phyloP scores from a whole-genome alignment of 768 basidiomycete genomes.

The Termitomyces sp. region DNA sequence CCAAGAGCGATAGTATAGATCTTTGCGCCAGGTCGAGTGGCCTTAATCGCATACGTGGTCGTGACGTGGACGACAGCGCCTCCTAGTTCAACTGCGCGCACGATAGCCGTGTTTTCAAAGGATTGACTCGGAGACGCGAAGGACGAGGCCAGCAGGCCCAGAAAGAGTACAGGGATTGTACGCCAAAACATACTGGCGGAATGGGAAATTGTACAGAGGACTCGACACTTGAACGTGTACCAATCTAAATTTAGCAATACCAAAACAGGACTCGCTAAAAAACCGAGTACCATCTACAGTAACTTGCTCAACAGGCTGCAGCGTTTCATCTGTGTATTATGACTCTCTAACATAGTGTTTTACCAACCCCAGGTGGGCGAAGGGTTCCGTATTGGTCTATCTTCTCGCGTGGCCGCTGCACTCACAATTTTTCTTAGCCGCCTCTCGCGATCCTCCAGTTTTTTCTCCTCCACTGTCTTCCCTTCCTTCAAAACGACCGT shows the following conservation, averaged over 20 bases:
- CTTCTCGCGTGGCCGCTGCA: conserved; percentile 73
- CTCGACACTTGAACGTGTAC: conserved; percentile 27
- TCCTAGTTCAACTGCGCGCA: conserved; percentile 84
- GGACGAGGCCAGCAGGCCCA: conserved; percentile 32
- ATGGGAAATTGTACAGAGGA: conserved; percentile 18
- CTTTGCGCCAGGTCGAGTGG: conserved; percentile 52
- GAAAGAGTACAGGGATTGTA: conserved; percentile 40
- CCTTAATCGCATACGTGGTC: conserved; percentile 82
- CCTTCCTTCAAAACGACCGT: conserved; percentile 78
- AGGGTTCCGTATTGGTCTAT: conserved; percentile 72
- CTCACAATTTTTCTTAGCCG: conserved; percentile 76
- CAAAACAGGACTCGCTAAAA: not conserved
- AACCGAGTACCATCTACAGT: not conserved
- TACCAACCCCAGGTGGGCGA: conserved; percentile 78
- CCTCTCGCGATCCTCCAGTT: conserved; percentile 54
- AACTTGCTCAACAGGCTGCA: not conserved
- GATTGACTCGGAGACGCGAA: conserved; percentile 36
- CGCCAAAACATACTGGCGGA: conserved; percentile 35
- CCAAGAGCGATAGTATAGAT: conserved; percentile 67
- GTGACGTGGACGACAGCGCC: conserved; percentile 85
- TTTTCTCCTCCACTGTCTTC: conserved; percentile 65
- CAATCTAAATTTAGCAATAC: conserved; percentile 17
- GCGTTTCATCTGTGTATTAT: not conserved
- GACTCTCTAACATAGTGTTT: conserved; percentile 16
- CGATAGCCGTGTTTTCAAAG: conserved; percentile 87